Percentiles rank a stretch among this genome's conserved stretches.
phyloP scores from a whole-genome alignment of 768 basidiomycete species.

The Suillus placidus region DNA sequence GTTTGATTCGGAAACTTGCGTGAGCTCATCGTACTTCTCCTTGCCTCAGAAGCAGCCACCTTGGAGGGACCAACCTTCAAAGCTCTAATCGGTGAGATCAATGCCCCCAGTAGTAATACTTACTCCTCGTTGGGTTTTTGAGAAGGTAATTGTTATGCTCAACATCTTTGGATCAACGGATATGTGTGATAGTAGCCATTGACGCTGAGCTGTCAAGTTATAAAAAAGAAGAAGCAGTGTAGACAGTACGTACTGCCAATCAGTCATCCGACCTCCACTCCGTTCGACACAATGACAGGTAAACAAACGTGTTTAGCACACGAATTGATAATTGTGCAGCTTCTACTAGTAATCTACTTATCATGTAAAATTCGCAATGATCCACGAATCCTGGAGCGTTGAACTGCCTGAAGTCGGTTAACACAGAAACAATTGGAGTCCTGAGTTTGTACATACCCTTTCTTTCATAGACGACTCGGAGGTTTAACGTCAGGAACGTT shows the following conservation, averaged over 20 bases:
- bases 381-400: not conserved
- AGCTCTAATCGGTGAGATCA: too few species aligned
- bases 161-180: not conserved
- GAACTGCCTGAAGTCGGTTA: not conserved
- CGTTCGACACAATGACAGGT: too few species aligned
- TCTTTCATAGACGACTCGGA: not conserved
- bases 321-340: not conserved
- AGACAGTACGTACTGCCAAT: not conserved
- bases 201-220: not conserved
- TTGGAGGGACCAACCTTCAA: too few species aligned
- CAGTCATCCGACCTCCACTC: not conserved
- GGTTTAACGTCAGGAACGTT: not conserved
- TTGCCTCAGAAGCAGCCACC: too few species aligned
- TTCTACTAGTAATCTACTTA: too few species aligned
- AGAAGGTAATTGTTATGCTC: not conserved
- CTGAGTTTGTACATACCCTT: not conserved
- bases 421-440: not conserved
- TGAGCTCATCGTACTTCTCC: not conserved
- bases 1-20: not conserved
- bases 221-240: too few species aligned
- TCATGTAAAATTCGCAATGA: too few species aligned
- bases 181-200: not conserved
- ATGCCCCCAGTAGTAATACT: too few species aligned
- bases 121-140: not conserved
- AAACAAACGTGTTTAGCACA: not conserved